Evolutionary conservation across 495 filamentous ascomycete species (phyloP), one percentile per base, ranked within the genome.

Genomic region (Penicillium simplicissimum): DNA sequence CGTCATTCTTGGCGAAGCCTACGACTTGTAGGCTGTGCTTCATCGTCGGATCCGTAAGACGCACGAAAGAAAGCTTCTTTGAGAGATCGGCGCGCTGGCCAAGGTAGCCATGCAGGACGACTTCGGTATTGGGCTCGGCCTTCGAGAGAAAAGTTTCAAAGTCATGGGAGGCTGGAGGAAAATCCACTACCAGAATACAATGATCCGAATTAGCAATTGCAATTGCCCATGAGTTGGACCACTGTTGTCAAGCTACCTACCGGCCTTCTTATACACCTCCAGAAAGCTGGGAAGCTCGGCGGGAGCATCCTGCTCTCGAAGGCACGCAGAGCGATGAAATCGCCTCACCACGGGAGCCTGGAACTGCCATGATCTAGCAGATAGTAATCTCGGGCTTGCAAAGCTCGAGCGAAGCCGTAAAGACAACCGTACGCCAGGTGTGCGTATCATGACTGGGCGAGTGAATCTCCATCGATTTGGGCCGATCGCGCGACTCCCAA

Each of bases 81-180:
- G 84, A 84, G 17, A 90, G 70, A 56, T 91, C 84, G 48, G 82
- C 81, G 21, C 85, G 81, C 38, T 76, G 74, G 15, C 84, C 82
- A 5, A 96, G 77, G 65, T 91, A 96, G 52, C 92, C 92, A 72
- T 91, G 83, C 14, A 96, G 70, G 6, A 80, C 76, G 17, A 93
- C 85, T 36, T 81, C 67, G 21, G 78, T 62, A 43, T 82, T 87
- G 13, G 68, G 38, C 66, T 64, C 71, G 13, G 76, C 72, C 49
- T 69, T 57, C 5, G 71, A 54, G 19, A 75, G 63, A 37, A 86
- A 81, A 4, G 79, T 73, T 37, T 79, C 69, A 37, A 85, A 75
- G 43, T 79, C 73, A 62, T 75, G 73, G 6, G 84, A 85, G 6
- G 78, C 79, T 37, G 67, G 63, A 5, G 82, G 81, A 57, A 88